These are phyloP conservation scores for Candida insectorum DNA, from an alignment of 805 yeast genomes.

Conservation along the genomic window DNA sequence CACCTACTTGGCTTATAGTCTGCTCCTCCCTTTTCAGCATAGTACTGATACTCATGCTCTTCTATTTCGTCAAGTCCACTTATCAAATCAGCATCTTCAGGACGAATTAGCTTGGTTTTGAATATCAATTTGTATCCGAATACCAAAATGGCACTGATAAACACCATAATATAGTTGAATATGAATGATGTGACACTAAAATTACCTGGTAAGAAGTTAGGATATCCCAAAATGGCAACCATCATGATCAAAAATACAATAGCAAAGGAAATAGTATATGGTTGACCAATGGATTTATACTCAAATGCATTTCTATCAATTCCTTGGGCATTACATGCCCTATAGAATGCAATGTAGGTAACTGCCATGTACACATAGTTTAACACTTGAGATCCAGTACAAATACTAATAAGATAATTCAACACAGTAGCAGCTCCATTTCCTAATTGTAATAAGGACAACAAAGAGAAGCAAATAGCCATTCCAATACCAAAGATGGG, in stretches of 20 bases:
- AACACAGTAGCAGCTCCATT: constrained; percentile 32
- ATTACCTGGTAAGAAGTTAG: constrained; percentile 54
- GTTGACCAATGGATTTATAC: constrained; percentile 42
- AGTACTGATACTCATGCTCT: constrained; percentile 41
- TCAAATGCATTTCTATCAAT: constrained; percentile 35
- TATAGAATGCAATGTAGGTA: constrained; percentile 44
- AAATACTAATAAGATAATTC: constrained; percentile 44
- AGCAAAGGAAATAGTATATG: constrained; percentile 31
- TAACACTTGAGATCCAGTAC: constrained; percentile 46
- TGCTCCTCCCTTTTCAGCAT: constrained; percentile 7
- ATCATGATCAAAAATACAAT: constrained; percentile 28
- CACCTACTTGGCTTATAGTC: constrained; percentile 3
- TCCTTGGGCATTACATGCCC: constrained; percentile 40
- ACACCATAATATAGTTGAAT: constrained; percentile 70
- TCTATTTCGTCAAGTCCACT: constrained; percentile 47
- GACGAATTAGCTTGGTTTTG: constrained; percentile 33
- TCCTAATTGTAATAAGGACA: constrained; percentile 25
- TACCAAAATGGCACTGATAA: constrained; percentile 34
- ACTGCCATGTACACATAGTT: constrained; percentile 45
- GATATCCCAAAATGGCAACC: constrained; percentile 65
- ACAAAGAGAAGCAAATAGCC: constrained; percentile 22
- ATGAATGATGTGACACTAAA: constrained; percentile 64
- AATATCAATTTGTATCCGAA: constrained; percentile 35
- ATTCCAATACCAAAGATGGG: constrained; percentile 57
- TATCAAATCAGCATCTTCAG: constrained; percentile 44